These are phyloP conservation scores for Calonectria montana DNA, from an alignment of 2,329 filamentous ascomycete genomes.

Conservation along the genomic window DNA sequence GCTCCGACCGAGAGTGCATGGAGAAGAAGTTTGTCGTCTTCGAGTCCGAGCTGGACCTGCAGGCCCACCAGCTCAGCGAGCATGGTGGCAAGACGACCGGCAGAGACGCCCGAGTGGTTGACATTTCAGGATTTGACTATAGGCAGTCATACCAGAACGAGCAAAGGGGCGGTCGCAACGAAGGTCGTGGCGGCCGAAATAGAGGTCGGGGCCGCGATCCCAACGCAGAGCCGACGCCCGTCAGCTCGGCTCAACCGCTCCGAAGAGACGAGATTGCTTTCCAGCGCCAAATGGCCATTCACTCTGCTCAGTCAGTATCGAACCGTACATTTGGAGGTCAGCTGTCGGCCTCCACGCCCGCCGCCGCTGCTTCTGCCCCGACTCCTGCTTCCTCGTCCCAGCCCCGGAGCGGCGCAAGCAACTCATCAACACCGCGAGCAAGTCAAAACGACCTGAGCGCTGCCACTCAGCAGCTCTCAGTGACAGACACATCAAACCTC, in stretches of 20 bases:
- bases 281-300: slow-evolving; percentile 91
- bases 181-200: slow-evolving; percentile 62
- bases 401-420: slow-evolving; percentile 28
- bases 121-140: slow-evolving; percentile 88
- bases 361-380: slow-evolving; percentile 36
- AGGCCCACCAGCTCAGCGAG: slow-evolving; percentile 88
- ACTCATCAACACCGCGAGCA: slow-evolving; percentile 37
- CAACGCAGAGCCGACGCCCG: slow-evolving; percentile 82
- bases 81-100: slow-evolving; percentile 89
- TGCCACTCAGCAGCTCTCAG: slow-evolving; percentile 62
- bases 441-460: slow-evolving; percentile 39
- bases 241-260: slow-evolving; percentile 82
- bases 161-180: slow-evolving; percentile 55
- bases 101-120: slow-evolving; percentile 85
- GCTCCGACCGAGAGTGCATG: slow-evolving; percentile 85
- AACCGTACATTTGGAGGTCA: slow-evolving; percentile 87
- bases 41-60: slow-evolving; percentile 92
- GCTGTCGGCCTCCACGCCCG: slow-evolving; percentile 62
- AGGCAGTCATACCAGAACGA: slow-evolving; percentile 77
- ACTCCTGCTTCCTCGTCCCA: slow-evolving; percentile 38
- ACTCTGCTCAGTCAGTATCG: slow-evolving; percentile 84
- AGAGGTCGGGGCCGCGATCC: slow-evolving; percentile 81
- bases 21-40: slow-evolving; percentile 99
- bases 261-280: slow-evolving; percentile 90
- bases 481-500: slow-evolving; percentile 63